A percentile compares a stretch with the other conserved stretches of the same genome.
Conservation (phyloP, 2,329 filamentous ascomycete genomes). For the Epichloe festucae region DNA sequence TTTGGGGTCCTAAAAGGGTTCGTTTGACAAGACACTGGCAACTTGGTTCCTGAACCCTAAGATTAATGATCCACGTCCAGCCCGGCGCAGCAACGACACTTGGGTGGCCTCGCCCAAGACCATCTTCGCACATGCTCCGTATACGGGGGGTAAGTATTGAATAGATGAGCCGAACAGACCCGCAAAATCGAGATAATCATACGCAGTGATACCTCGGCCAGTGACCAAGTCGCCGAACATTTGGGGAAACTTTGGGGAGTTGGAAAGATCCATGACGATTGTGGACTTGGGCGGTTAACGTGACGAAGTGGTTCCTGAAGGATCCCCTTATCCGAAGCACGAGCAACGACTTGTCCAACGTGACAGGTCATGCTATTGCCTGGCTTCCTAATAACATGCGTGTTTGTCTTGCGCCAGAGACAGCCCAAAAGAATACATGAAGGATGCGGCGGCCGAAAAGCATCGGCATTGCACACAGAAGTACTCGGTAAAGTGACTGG, state of each 20-base stretch:
- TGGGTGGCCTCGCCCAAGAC: background rate
- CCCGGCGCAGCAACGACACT: background rate
- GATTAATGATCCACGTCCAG: background rate
- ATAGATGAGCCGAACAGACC: background rate
- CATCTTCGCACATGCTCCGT: no score
- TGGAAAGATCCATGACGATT: background rate
- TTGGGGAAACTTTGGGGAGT: background rate
- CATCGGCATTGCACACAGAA: background rate
- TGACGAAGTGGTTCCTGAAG: background rate
- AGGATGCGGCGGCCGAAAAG: background rate
- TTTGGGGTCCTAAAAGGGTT: background rate
- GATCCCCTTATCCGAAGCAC: background rate
- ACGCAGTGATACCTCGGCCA: constrained; percentile 1
- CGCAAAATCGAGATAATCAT: background rate
- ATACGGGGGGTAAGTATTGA: background rate
- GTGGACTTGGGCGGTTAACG: background rate
- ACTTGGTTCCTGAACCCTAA: background rate
- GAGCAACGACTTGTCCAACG: background rate
- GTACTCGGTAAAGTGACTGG: no score
- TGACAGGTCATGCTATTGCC: background rate
- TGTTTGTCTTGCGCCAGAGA: no score
- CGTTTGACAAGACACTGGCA: background rate
- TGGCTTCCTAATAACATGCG: background rate
- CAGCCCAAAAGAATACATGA: background rate
- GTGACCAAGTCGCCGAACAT: background rate